phyloP scores from a whole-genome alignment of 140 eudicot species.

The Erigeron philadelphicus region DNA sequence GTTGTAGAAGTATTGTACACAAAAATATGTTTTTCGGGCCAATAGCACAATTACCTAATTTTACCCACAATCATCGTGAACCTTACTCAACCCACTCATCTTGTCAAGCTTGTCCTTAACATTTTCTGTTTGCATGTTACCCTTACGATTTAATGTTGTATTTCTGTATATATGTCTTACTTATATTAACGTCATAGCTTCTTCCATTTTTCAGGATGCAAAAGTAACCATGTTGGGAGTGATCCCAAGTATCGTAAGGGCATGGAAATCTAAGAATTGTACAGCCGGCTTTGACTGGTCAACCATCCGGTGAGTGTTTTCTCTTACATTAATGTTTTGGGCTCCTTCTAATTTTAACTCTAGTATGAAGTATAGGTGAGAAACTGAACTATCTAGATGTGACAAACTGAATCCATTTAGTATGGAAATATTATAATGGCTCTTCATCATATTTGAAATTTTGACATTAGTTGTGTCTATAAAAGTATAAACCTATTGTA shows the following conservation, averaged over 20 bases:
- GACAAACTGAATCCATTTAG: neutral
- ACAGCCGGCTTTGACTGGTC: constrained; percentile 86
- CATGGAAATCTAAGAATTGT: constrained; percentile 71
- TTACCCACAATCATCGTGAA: neutral
- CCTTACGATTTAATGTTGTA: neutral
- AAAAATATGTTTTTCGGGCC: neutral
- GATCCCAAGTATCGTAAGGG: constrained; percentile 87
- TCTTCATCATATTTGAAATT: too few relatives aligned
- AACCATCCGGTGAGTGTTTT: constrained; percentile 62
- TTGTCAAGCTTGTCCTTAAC: neutral
- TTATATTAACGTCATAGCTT: constrained; percentile 8
- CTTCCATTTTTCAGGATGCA: constrained; percentile 59
- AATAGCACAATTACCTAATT: neutral
- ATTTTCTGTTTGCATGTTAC: neutral
- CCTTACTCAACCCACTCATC: neutral
- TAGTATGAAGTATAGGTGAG: too few relatives aligned
- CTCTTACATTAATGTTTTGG: constrained; percentile 9
- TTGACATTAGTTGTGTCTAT: too few relatives aligned
- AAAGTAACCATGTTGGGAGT: constrained; percentile 90
- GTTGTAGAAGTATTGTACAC: neutral
- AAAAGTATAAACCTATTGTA: neutral
- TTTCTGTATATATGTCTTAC: constrained; percentile 1
- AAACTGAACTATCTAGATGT: neutral
- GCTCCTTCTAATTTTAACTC: neutral
- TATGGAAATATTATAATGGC: neutral